Percentiles rank a stretch among this genome's conserved stretches.
Conservation (phyloP, 805 yeast species). For the Yarrowia deformans region DNA sequence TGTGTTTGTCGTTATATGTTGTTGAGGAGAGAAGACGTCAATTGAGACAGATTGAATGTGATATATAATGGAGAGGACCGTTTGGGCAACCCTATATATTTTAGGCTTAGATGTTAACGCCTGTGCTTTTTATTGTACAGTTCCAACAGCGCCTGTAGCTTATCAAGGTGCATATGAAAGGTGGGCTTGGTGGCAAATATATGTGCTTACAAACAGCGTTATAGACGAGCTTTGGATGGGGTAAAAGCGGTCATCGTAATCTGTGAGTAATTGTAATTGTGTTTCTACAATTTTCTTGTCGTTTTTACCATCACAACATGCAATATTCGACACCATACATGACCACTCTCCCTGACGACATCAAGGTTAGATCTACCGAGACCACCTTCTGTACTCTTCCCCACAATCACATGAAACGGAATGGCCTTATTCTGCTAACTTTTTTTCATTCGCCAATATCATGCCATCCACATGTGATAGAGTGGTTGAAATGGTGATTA, state of each 20-base stretch:
- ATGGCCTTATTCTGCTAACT: conserved; percentile 4
- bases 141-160: neutral
- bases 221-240: too few relatives aligned
- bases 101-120: conserved; percentile 16
- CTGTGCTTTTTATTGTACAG: neutral
- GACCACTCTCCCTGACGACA: neutral
- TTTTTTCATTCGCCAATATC: neutral
- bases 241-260: too few relatives aligned
- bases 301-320: too few relatives aligned
- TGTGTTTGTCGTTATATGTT: too few relatives aligned
- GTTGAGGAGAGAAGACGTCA: too few relatives aligned
- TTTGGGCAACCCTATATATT: neutral
- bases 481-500: neutral
- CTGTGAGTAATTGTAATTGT: too few relatives aligned
- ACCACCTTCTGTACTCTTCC: neutral
- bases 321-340: too few relatives aligned
- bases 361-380: conserved; percentile 5
- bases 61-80: neutral
- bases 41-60: neutral
- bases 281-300: neutral
- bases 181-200: conserved; percentile 2
- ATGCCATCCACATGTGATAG: conserved; percentile 17
- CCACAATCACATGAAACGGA: conserved; percentile 20
- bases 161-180: conserved; percentile 23
- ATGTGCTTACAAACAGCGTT: neutral